Evolutionary conservation across 495 filamentous ascomycete genomes (phyloP).

Genomic region (Penicilliopsis zonata): DNA sequence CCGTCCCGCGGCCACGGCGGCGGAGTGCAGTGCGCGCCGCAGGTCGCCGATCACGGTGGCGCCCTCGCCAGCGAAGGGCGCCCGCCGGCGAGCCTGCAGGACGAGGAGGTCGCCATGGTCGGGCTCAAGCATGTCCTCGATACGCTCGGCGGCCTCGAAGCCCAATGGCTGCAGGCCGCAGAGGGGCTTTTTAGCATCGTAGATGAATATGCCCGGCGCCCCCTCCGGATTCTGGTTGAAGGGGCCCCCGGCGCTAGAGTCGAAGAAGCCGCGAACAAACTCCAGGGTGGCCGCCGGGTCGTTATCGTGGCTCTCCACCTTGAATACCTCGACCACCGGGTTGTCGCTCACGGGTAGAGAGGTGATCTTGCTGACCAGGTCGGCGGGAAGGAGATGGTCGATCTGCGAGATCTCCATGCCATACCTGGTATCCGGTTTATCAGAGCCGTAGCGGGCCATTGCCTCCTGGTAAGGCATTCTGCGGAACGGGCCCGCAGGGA

Average conservation of each 20-base stretch:
- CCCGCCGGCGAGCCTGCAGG: slow-evolving; percentile 61
- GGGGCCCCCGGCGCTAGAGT: slow-evolving; percentile 44
- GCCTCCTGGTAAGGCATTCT: slow-evolving; percentile 61
- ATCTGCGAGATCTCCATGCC: slow-evolving; percentile 49
- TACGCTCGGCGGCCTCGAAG: slow-evolving; percentile 52
- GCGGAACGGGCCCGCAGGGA: slow-evolving; percentile 36
- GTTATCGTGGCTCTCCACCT: slow-evolving; percentile 36
- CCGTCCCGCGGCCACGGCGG: slow-evolving; percentile 46
- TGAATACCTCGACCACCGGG: slow-evolving; percentile 62
- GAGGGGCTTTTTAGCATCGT: slow-evolving; percentile 56
- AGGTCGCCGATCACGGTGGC: slow-evolving; percentile 73
- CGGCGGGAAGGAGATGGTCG: slow-evolving; percentile 47
- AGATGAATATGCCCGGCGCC: slow-evolving; percentile 63
- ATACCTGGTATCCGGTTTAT: slow-evolving; percentile 80
- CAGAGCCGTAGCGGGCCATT: slow-evolving; percentile 72
- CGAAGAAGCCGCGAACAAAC: slow-evolving; percentile 61
- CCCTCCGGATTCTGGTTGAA: slow-evolving; percentile 57
- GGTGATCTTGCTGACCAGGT: slow-evolving; percentile 63
- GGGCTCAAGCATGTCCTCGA: slow-evolving; percentile 38
- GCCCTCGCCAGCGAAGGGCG: slow-evolving; percentile 43
- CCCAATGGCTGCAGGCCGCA: slow-evolving; percentile 65
- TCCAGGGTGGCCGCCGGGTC: slow-evolving; percentile 35
- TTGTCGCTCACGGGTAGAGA: slow-evolving; percentile 36
- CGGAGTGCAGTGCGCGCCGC: slow-evolving; percentile 55
- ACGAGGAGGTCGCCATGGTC: slow-evolving; percentile 67